Conservation (phyloP, 352 stramenopile genomes). For the Pythium plurisporium region DNA sequence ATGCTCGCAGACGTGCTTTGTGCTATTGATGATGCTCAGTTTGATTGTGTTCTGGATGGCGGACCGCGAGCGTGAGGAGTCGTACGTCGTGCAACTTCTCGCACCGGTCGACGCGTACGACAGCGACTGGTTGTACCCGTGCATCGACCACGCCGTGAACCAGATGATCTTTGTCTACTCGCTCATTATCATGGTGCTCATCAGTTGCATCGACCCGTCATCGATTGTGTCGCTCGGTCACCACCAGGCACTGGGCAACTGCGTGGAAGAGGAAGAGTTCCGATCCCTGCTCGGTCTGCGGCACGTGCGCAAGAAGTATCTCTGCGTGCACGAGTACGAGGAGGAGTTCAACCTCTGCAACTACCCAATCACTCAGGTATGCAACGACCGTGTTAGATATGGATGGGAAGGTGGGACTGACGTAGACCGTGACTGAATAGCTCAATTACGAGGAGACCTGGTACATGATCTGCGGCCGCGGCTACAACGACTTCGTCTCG, state of each 20-base stretch:
- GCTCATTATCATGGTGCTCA: constrained; percentile 49
- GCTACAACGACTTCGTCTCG: constrained; percentile 50
- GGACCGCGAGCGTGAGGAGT: constrained; percentile 56
- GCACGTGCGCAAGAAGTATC: constrained; percentile 54
- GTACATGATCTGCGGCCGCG: constrained; percentile 83
- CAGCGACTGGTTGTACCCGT: constrained; percentile 76
- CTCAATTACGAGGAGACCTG: constrained; percentile 56
- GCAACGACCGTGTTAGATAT: too few species aligned
- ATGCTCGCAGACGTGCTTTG: constrained; percentile 39
- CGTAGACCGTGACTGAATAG: not conserved
- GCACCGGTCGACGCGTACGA: constrained; percentile 69
- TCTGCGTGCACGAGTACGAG: constrained; percentile 78
- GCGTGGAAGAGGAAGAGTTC: constrained; percentile 49
- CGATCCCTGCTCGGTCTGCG: constrained; percentile 55
- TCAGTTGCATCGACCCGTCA: constrained; percentile 56
- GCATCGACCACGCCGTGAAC: constrained; percentile 77
- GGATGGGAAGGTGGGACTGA: not conserved
- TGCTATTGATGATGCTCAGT: constrained; percentile 41
- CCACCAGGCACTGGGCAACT: constrained; percentile 74
- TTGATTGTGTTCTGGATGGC: constrained; percentile 67
- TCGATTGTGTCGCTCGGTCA: constrained; percentile 70
- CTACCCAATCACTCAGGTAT: constrained; percentile 64
- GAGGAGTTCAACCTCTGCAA: constrained; percentile 83
- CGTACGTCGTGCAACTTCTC: constrained; percentile 46
- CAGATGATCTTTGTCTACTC: constrained; percentile 77